These are phyloP conservation scores for Candida patagonica DNA, from an alignment of 805 yeast species.

Conservation along the genomic window DNA sequence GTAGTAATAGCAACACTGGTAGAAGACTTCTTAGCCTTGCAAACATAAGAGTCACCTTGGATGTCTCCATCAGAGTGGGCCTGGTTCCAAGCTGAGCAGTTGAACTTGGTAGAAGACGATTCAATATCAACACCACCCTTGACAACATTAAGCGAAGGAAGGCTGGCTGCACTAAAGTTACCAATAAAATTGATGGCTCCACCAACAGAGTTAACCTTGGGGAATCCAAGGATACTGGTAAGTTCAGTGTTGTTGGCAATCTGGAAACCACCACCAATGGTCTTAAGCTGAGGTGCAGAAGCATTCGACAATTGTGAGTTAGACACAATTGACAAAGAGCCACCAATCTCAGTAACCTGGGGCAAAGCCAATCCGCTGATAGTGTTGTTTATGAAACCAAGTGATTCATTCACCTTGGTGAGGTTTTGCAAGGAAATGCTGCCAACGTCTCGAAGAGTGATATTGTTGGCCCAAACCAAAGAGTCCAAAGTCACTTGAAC, in stretches of 20 bases:
- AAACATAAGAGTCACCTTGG: constrained; percentile 75
- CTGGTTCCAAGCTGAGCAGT: constrained; percentile 67
- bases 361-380: constrained; percentile 33
- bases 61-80: constrained; percentile 72
- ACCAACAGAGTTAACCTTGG: constrained; percentile 59
- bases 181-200: constrained; percentile 86
- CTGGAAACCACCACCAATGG: constrained; percentile 89
- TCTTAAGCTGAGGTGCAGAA: constrained; percentile 59
- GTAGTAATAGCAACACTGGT: constrained; percentile 13
- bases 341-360: constrained; percentile 58
- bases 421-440: constrained; percentile 63
- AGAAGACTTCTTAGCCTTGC: constrained; percentile 29
- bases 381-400: constrained; percentile 70
- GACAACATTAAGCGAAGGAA: constrained; percentile 65
- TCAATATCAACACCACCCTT: constrained; percentile 87
- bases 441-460: constrained; percentile 73
- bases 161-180: constrained; percentile 68
- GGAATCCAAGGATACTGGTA: constrained; percentile 60
- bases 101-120: constrained; percentile 59
- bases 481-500: constrained; percentile 46
- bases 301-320: constrained; percentile 65
- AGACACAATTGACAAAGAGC: constrained; percentile 63
- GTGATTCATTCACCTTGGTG: constrained; percentile 65
- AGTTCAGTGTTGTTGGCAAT: constrained; percentile 78
- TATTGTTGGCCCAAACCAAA: constrained; percentile 78